Conservation (phyloP, 371 early-diverging fungal genomes). For the Lichtheimia ramosa region DNA sequence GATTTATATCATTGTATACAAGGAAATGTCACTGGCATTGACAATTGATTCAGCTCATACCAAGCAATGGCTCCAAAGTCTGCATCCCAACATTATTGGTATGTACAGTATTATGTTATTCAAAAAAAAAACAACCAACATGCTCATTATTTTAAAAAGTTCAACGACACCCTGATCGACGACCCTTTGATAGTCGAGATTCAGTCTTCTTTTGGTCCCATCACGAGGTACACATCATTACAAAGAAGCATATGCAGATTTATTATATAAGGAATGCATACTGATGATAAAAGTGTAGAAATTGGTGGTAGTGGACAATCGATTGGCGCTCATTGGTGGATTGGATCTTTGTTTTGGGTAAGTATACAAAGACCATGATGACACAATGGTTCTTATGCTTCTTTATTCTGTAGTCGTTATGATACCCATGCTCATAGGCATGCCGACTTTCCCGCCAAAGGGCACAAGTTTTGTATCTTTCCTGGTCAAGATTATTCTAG, state of each 20-base stretch:
- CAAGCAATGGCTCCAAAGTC: slow-evolving; percentile 69
- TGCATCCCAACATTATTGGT: slow-evolving; percentile 83
- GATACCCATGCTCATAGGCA: slow-evolving; percentile 81
- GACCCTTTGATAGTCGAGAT: slow-evolving; percentile 36
- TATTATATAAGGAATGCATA: background rate
- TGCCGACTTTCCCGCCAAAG: slow-evolving; percentile 64
- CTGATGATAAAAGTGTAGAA: slow-evolving; percentile 41
- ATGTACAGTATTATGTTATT: slow-evolving; percentile 1
- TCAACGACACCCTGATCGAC: slow-evolving; percentile 71
- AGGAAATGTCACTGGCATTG: slow-evolving; percentile 82
- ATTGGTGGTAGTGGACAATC: slow-evolving; percentile 69
- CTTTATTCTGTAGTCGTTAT: slow-evolving; percentile 61
- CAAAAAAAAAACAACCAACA: background rate
- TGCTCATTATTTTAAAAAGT: slow-evolving; percentile 34
- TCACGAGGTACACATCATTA: slow-evolving; percentile 13
- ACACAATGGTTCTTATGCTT: background rate
- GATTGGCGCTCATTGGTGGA: slow-evolving; percentile 77
- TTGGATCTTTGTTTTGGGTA: slow-evolving; percentile 79
- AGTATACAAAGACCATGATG: background rate
- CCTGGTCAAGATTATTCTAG: slow-evolving; percentile 92
- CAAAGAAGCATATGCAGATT: too few relatives aligned
- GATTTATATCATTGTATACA: slow-evolving; percentile 89
- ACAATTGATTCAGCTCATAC: slow-evolving; percentile 82
- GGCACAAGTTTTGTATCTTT: slow-evolving; percentile 51
- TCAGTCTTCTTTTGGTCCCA: slow-evolving; percentile 12